Conservation (phyloP, 352 stramenopile genomes). For the Phytophthora palmivora region DNA sequence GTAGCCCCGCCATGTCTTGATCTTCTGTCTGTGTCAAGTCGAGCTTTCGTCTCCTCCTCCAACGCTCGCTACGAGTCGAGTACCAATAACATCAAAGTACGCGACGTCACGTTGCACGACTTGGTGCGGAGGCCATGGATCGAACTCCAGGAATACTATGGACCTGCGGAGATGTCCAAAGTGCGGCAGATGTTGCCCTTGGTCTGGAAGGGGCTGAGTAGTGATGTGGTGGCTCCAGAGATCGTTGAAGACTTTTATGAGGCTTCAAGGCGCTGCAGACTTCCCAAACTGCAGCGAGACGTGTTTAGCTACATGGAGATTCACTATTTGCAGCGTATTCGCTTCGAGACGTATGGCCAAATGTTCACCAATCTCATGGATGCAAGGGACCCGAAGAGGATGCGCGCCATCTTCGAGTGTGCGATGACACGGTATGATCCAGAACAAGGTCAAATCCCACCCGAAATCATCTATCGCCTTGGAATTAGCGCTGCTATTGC, state of each 20-base stretch:
- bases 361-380: slow-evolving; percentile 47
- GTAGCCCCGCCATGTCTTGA: neutral
- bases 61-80: slow-evolving; percentile 5
- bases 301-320: slow-evolving; percentile 51
- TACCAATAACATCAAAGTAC: slow-evolving; percentile 26
- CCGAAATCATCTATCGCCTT: slow-evolving; percentile 71
- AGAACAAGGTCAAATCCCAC: slow-evolving; percentile 24
- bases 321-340: slow-evolving; percentile 37
- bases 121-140: slow-evolving; percentile 37
- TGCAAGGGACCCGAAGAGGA: slow-evolving; percentile 26
- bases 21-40: neutral
- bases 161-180: slow-evolving; percentile 30
- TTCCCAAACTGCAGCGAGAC: slow-evolving; percentile 41
- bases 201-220: slow-evolving; percentile 34
- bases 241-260: slow-evolving; percentile 46
- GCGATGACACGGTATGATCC: slow-evolving; percentile 36
- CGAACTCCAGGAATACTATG: slow-evolving; percentile 37
- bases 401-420: slow-evolving; percentile 43
- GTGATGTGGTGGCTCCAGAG: slow-evolving; percentile 17
- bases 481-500: slow-evolving; percentile 53
- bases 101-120: slow-evolving; percentile 38
- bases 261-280: slow-evolving; percentile 30
- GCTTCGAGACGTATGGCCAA: slow-evolving; percentile 52
- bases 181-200: slow-evolving; percentile 35
- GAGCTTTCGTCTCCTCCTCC: slow-evolving; percentile 12